These are phyloP conservation scores for Coleophoma crateriformis DNA, from an alignment of 2,329 filamentous ascomycete genomes.

Conservation along the genomic window DNA sequence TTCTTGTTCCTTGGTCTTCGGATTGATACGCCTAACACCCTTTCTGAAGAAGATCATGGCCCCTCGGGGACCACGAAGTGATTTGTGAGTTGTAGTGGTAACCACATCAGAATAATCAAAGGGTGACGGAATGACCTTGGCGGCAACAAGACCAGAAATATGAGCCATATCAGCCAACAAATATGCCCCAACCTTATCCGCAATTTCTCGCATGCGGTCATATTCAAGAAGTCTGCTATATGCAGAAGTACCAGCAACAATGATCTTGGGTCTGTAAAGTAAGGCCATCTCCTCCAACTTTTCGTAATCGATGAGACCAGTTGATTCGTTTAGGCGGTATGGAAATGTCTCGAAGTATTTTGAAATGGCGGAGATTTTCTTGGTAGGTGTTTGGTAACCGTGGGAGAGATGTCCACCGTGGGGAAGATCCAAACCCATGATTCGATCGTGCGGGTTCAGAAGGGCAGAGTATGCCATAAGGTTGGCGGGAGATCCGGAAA, in stretches of 20 bases:
- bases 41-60: conserved; percentile 99
- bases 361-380: conserved; percentile 95
- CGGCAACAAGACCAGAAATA: conserved; percentile 89
- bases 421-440: conserved; percentile 95
- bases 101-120: conserved; percentile 91
- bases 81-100: conserved; percentile 98
- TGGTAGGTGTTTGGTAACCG: conserved; percentile 91
- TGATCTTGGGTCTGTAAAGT: conserved; percentile 90
- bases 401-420: conserved; percentile 95
- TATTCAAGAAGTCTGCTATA: conserved; percentile 98
- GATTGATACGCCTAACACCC: conserved; percentile 75
- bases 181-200: conserved; percentile 88
- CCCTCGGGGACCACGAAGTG: conserved; percentile 86
- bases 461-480: conserved; percentile 87
- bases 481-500: conserved; percentile 60
- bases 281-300: conserved; percentile 81
- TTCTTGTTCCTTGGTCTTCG: conserved; percentile 80
- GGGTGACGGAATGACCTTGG: conserved; percentile 83
- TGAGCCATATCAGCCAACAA: conserved; percentile 95
- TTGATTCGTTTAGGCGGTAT: conserved; percentile 85
- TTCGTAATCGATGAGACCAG: conserved; percentile 92
- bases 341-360: conserved; percentile 99
- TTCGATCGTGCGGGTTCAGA: conserved; percentile 84
- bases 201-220: conserved; percentile 82
- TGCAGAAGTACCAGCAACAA: conserved; percentile 90